Base-by-base conservation (phyloP, 768 basidiomycete genomes). In the Fistulinella prunicolor region DNA sequence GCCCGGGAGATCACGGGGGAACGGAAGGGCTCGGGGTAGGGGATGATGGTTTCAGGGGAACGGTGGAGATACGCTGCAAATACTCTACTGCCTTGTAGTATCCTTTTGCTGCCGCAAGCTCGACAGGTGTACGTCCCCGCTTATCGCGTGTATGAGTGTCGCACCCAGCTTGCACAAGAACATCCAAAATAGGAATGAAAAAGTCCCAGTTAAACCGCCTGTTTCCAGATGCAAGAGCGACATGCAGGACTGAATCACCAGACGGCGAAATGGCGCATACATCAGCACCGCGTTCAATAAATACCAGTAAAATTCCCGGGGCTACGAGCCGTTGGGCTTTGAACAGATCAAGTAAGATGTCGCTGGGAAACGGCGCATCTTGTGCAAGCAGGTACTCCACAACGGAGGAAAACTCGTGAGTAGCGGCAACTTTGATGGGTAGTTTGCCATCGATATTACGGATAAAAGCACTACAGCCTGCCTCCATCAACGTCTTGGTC, bases 251-350 rank as follows among this genome's bases (percentile, higher is more conserved):
- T 6, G 44, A 38, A n/a, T 38, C 14, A n/a, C 44, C 24, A 26
- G 20, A 1, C 8, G 36, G 1, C 3, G 3, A 1, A 6, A 9
- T 26, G 5, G 10, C 36, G 20, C 6, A 1, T 17, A 13, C 26
- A 22, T 46, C 10, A 12, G 26, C 44, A 2, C 44, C 45, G 14
- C 13, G 23, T 24, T 19, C 4, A 16, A 44, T 8, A 9, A 44
- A 20, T 34, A 12, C 5, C 8, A 0, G 26, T 5, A 4, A 4
- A 1, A 1, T 7, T n/a, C n/a, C n/a, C n/a, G n/a, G n/a, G n/a
- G 9, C 23, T 0, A 9, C 0, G n/a, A 3, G n/a, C n/a, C n/a
- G n/a, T n/a, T n/a, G 19, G 3, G 3, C 12, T n/a, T 9, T 0
- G 1, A 44, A 12, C 3, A 28, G 3, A 19, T 5, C 4, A 20